These are phyloP conservation scores for Geosmithia morbida DNA, from an alignment of 2,329 filamentous ascomycete species.

Conservation along the genomic window DNA sequence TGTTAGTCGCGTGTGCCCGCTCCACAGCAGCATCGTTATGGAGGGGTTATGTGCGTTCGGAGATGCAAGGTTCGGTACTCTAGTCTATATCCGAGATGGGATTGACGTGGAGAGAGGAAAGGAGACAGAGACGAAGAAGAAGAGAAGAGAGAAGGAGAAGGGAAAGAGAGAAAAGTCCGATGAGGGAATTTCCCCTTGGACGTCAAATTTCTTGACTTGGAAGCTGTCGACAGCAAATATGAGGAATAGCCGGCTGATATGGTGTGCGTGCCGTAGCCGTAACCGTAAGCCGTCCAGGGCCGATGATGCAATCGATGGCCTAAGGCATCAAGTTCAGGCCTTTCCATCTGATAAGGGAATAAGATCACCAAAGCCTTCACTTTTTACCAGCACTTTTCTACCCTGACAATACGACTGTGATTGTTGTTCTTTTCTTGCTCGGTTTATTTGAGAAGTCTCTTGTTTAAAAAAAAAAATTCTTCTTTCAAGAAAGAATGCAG, in stretches of 20 bases:
- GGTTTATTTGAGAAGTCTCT: too few species aligned
- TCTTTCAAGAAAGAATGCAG: too few species aligned
- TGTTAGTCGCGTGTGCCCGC: conserved; percentile 8
- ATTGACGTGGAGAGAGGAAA: not conserved
- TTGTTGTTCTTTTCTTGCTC: too few species aligned
- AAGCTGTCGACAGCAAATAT: not conserved
- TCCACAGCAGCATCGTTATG: conserved; percentile 5
- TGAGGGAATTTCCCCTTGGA: not conserved
- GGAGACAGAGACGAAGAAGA: not conserved
- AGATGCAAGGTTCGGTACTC: not conserved
- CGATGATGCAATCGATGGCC: not conserved
- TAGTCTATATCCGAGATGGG: not conserved
- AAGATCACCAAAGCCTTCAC: not conserved
- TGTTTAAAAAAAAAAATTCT: too few species aligned
- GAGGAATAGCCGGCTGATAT: not conserved
- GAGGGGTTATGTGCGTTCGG: conserved; percentile 4
- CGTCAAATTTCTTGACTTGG: not conserved
- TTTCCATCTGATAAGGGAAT: not conserved
- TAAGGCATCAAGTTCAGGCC: not conserved
- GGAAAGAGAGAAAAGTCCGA: not conserved
- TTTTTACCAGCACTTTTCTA: too few species aligned
- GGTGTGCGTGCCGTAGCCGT: not conserved
- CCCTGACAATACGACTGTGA: too few species aligned
- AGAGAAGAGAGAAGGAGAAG: not conserved
- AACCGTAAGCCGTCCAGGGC: too few species aligned